Conservation (phyloP, 176 grass and related monocot species). For the Oryza australiensis region DNA sequence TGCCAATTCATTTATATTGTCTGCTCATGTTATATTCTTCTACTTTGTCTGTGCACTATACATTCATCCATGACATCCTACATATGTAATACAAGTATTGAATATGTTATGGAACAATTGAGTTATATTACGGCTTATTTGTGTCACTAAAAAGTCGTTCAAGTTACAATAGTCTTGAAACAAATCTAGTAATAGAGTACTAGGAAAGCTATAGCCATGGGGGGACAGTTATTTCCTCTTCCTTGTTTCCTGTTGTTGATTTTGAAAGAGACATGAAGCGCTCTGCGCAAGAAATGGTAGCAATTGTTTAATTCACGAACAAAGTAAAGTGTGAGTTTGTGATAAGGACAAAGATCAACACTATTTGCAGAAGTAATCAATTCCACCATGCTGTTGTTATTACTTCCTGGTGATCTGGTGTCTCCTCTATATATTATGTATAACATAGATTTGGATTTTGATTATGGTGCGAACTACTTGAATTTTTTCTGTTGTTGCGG, state of each 20-base stretch:
- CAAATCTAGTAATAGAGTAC: neutral
- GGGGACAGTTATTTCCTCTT: constrained; percentile 25
- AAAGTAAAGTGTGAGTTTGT: constrained; percentile 30
- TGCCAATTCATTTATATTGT: constrained; percentile 2
- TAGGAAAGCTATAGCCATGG: constrained; percentile 23
- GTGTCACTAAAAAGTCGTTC: neutral
- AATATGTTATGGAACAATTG: constrained; percentile 7
- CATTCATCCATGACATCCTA: neutral
- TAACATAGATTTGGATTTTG: no score
- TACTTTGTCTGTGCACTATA: constrained; percentile 3
- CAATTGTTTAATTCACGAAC: constrained; percentile 28
- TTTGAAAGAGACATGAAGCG: constrained; percentile 28
- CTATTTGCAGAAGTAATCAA: constrained; percentile 35
- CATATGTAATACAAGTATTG: neutral
- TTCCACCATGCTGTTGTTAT: constrained; percentile 48
- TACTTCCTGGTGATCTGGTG: constrained; percentile 45
- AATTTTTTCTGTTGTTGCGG: no score
- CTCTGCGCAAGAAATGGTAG: constrained; percentile 44
- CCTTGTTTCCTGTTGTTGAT: constrained; percentile 28
- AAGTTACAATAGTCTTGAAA: constrained; percentile 5
- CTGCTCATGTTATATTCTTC: constrained; percentile 4
- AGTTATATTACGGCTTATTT: neutral
- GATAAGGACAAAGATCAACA: constrained; percentile 34
- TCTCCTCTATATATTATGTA: no score
- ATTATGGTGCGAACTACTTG: no score